These are phyloP conservation scores for Penicillium riverlandense DNA, from an alignment of 495 filamentous ascomycete species.

Conservation along the genomic window DNA sequence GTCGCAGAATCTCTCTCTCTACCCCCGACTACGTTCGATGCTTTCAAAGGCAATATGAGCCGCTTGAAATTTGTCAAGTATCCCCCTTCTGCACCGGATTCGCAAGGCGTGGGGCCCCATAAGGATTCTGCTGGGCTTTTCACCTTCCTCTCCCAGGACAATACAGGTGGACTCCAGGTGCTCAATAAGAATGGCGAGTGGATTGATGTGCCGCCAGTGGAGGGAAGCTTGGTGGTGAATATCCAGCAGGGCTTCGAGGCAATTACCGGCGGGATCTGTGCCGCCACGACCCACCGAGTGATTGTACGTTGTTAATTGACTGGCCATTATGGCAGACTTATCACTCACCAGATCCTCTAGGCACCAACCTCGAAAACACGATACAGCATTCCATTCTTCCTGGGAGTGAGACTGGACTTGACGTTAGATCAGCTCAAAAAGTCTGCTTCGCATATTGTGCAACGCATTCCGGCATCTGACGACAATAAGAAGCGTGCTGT, in stretches of 20 bases:
- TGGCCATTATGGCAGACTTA: neutral
- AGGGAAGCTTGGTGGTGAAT: constrained; percentile 47
- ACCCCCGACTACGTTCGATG: constrained; percentile 60
- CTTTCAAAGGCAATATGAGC: constrained; percentile 82
- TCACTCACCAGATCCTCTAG: constrained; percentile 5
- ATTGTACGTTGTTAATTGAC: constrained; percentile 16
- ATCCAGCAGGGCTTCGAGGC: constrained; percentile 86
- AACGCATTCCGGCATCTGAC: constrained; percentile 25
- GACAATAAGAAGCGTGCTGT: constrained; percentile 31
- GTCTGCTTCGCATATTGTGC: constrained; percentile 31
- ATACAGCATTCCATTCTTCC: constrained; percentile 85
- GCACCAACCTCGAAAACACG: constrained; percentile 43
- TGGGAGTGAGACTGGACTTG: constrained; percentile 75
- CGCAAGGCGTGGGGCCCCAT: constrained; percentile 77
- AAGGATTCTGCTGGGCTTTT: constrained; percentile 74
- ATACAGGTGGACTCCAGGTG: constrained; percentile 42
- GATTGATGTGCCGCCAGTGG: constrained; percentile 41
- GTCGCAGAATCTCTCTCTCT: constrained; percentile 82
- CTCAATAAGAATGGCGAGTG: constrained; percentile 42
- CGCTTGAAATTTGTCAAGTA: constrained; percentile 94
- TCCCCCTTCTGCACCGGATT: constrained; percentile 59
- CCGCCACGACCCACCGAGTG: constrained; percentile 80
- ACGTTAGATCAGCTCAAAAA: constrained; percentile 50
- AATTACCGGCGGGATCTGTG: constrained; percentile 79
- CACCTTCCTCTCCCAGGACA: constrained; percentile 49